Evolutionary conservation across 2,329 filamentous ascomycete species (phyloP).

Genomic region (Periconia sp.): DNA sequence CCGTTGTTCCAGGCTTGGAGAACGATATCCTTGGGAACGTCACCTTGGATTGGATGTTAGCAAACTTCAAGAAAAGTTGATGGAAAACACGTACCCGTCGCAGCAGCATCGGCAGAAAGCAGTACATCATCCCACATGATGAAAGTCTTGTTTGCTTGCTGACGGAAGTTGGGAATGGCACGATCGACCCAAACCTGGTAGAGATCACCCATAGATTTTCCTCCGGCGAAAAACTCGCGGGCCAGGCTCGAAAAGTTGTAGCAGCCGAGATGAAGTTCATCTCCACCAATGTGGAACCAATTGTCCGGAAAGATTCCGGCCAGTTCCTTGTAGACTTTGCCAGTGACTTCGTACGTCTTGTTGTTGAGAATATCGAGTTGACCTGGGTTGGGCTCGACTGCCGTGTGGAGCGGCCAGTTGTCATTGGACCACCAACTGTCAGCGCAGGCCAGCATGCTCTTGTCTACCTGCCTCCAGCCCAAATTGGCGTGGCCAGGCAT

Average conservation of each 20-base stretch:
- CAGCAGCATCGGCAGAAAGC: constrained; percentile 44
- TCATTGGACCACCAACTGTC: constrained; percentile 66
- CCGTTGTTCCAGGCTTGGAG: constrained; percentile 61
- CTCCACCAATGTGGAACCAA: constrained; percentile 59
- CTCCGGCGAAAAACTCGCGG: constrained; percentile 53
- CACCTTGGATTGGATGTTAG: constrained; percentile 14
- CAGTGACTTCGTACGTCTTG: constrained; percentile 58
- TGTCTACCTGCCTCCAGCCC: constrained; percentile 60
- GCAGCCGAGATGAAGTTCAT: constrained; percentile 58
- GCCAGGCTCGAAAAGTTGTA: constrained; percentile 59
- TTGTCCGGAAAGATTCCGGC: constrained; percentile 54
- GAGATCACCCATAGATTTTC: constrained; percentile 55
- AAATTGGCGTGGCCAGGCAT: constrained; percentile 62
- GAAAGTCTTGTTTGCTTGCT: constrained; percentile 51
- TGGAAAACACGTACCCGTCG: constrained; percentile 31
- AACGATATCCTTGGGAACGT: constrained; percentile 54
- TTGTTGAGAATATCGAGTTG: constrained; percentile 59
- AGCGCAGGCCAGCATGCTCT: constrained; percentile 57
- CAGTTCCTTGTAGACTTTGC: constrained; percentile 57
- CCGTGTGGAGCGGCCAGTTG: constrained; percentile 56
- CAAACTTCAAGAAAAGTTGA: background rate
- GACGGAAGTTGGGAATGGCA: constrained; percentile 54
- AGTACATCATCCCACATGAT: constrained; percentile 62
- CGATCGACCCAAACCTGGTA: constrained; percentile 58
- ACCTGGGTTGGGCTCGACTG: constrained; percentile 59